Conservation (phyloP, 768 basidiomycete genomes). For the Mycena floridula region DNA sequence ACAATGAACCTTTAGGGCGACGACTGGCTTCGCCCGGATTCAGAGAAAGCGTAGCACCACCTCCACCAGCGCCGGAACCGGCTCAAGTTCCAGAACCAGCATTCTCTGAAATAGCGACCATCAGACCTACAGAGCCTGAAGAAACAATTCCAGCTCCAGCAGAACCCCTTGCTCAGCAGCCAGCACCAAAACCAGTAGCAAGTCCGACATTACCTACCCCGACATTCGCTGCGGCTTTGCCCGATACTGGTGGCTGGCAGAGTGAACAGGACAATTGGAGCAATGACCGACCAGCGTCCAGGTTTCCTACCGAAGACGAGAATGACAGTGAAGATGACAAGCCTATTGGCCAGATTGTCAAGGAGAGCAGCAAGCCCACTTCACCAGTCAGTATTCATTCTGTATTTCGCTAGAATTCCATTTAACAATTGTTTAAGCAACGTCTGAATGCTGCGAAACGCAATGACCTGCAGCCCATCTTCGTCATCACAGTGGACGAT, state of each 20-base stretch:
- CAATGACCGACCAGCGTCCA: constrained; percentile 21
- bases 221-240: constrained; percentile 7
- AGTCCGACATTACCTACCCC: constrained; percentile 10
- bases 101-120: constrained; percentile 38
- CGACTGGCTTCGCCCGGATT: constrained; percentile 39
- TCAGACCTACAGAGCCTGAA: constrained; percentile 29
- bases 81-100: constrained; percentile 11
- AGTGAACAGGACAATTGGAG: constrained; percentile 36
- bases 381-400: constrained; percentile 2
- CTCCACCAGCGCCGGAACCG: too few relatives aligned
- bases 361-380: constrained; percentile 17
- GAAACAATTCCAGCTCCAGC: constrained; percentile 17
- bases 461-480: constrained; percentile 59
- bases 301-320: constrained; percentile 26
- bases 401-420: too few relatives aligned
- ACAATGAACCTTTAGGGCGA: constrained; percentile 21
- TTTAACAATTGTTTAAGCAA: neutral
- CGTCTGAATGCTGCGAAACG: neutral
- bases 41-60: constrained; percentile 46
- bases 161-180: too few relatives aligned
- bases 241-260: constrained; percentile 45
- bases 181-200: constrained; percentile 4
- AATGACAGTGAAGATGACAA: constrained; percentile 68
- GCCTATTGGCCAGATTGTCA: constrained; percentile 50
- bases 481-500: constrained; percentile 89